Conservation (phyloP, 2,329 filamentous ascomycete genomes). For the Cercospora sesami region DNA sequence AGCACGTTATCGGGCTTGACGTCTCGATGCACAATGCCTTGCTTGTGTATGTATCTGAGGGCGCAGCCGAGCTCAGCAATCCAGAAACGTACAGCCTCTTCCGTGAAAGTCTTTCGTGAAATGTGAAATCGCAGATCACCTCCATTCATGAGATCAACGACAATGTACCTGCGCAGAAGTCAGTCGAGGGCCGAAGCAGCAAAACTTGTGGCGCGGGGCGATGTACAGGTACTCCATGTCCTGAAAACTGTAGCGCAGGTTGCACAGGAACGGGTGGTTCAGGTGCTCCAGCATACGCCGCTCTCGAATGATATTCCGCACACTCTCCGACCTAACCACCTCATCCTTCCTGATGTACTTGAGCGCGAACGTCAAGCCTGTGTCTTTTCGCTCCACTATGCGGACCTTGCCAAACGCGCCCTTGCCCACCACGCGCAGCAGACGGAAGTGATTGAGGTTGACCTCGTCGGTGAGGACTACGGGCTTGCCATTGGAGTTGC, state of each 20-base stretch:
- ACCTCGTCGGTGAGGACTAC: slow-evolving; percentile 93
- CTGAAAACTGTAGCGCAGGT: slow-evolving; percentile 97
- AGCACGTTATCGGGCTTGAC: slow-evolving; percentile 91
- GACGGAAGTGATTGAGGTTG: slow-evolving; percentile 94
- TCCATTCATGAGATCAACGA: slow-evolving; percentile 97
- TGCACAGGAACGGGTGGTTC: slow-evolving; percentile 97
- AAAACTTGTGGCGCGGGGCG: not conserved
- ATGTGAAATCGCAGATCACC: slow-evolving; percentile 97
- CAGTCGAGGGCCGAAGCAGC: slow-evolving; percentile 33
- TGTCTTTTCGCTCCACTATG: slow-evolving; percentile 97
- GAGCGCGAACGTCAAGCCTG: slow-evolving; percentile 85
- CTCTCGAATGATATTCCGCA: slow-evolving; percentile 96
- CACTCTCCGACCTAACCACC: slow-evolving; percentile 95
- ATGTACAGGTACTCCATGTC: slow-evolving; percentile 94
- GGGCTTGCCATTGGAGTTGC: slow-evolving; percentile 92
- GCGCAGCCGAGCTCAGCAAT: slow-evolving; percentile 92
- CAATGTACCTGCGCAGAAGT: slow-evolving; percentile 65
- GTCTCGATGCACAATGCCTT: slow-evolving; percentile 87
- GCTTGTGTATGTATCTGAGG: slow-evolving; percentile 78
- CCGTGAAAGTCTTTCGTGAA: slow-evolving; percentile 94
- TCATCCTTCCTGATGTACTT: slow-evolving; percentile 99
- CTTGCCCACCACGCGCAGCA: slow-evolving; percentile 92
- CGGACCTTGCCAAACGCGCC: slow-evolving; percentile 98
- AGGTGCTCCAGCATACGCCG: slow-evolving; percentile 96
- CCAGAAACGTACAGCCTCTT: slow-evolving; percentile 96